Evolutionary conservation across 2,329 filamentous ascomycete genomes (phyloP), one percentile per base, ranked within the genome.

Genomic region (Laburnicola sp.): DNA sequence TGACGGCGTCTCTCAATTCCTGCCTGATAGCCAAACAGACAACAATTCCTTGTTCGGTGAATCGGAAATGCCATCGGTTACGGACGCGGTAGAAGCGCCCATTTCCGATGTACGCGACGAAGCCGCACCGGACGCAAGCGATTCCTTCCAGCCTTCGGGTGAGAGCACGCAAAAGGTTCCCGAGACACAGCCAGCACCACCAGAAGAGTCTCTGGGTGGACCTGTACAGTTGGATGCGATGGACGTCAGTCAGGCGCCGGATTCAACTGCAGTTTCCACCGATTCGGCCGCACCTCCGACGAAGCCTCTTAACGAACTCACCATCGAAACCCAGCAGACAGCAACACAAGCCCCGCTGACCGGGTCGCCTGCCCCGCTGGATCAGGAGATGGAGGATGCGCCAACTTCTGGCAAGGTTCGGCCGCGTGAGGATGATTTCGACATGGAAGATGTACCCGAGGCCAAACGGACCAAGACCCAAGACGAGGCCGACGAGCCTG

Each of bases 381-480:
- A 74, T 50, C 64, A 65, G 9, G 64, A 71, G 4, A 74, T 75
- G 72, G 62, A 66, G 39, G 73, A 75, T 48, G 71, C 70, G 35
- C 72, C 72, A 5, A 56, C 62, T 2, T 70, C 71, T n/a, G 71
- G 71, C 28, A 71, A 71, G 42, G 80, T 89, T 1, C 85, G 90
- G 8, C 87, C 86, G 59, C 86, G 92, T 10, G 91, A 96, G 51
- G 86, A 91, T 3, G 91, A 96, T 57, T 76, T 77, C 11, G 77
- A 78, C 1, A 76, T 16, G 76, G 87, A 46, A 1, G 76, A 76
- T 9, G 76, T 68, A n/a, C 76, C 90, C 57, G 87, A 47, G 11
- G 83, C 91, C 1, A 97, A 97, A 77, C 86, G 92, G 25, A 84
- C 89, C 32, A 93, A 86, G 74, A 88, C 89, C 0, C 87, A 88